Evolutionary conservation across 768 basidiomycete genomes (phyloP), one percentile per base, ranked within the genome.

Genomic region (Mrakia gelida): DNA sequence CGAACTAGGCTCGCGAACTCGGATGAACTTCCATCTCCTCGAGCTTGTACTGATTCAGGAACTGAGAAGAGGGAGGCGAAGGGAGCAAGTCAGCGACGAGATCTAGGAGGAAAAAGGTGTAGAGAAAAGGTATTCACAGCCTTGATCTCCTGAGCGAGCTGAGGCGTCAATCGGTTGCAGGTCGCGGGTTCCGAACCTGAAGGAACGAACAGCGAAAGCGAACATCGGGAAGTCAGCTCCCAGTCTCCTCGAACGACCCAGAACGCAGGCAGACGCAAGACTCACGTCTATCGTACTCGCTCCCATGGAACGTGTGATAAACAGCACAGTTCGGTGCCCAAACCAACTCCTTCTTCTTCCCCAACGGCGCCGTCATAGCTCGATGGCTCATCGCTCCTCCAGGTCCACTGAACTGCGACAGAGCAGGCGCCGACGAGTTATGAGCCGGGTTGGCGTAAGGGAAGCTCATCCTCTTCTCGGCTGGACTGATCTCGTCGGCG

Each of bases 21-120:
- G 38, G 59, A 21, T 98, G 96, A 80, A 99, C 95, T 84, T 95
- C 94, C 96, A 99, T 98, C 86, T 98, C 95, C 85, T 96, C 95
- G 92, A 98, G 93, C 88, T 98, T 98, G 86, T 93, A 98, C 76
- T 93, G 94, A 85, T 99, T 99, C 73, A 99, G 87, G 45, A 71
- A 63, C 8, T 52, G 49, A 52, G 49, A 7, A 16, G 18, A 7
- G 18, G 49, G 38, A 38, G 38, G 38, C 49, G 49, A 52, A 8
- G 38, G 3, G 4, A 38, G 49, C 9, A 52, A 52, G 45, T 49
- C 45, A 49, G 18, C 49, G 49, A 52, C 16, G 49, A 52, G 18
- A 3, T 9, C 21, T 18, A 5, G 49, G 15, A 52, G 49, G 18
- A 52, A 3, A 2, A 16, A 52, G 18, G 18, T 45, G 45, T 6